Evolutionary conservation across 345 rosid species (phyloP).

Genomic region (Angophora floribunda): DNA sequence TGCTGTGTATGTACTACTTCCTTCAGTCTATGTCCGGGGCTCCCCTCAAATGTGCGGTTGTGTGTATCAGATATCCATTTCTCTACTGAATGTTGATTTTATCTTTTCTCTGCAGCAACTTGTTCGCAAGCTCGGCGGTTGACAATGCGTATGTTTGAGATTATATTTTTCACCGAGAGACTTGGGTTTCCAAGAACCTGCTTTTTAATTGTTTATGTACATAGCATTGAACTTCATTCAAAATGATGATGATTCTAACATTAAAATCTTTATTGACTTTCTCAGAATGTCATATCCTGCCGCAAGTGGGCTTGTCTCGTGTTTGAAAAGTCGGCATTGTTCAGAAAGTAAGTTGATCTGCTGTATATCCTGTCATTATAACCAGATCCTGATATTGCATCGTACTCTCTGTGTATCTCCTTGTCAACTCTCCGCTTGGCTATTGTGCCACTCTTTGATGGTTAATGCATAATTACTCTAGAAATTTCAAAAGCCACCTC

Average conservation of each 20-base stretch:
- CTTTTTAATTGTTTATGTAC: neutral
- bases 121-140: neutral
- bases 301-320: neutral
- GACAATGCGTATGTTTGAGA: neutral
- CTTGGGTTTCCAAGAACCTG: neutral
- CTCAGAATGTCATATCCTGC: neutral
- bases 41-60: neutral
- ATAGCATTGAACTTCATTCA: neutral
- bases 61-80: neutral
- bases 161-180: neutral
- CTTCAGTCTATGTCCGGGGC: neutral
- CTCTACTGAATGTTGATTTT: neutral
- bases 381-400: neutral
- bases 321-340: neutral
- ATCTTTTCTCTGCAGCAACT: neutral
- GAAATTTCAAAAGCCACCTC: neutral
- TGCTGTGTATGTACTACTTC: neutral
- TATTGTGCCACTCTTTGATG: neutral
- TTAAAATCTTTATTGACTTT: neutral
- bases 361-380: neutral
- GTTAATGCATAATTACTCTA: neutral
- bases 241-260: fast-evolving
- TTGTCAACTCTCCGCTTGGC: neutral
- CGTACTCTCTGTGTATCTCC: fast-evolving
- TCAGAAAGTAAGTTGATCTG: neutral